These are phyloP conservation scores for Boletus rubroflammeus DNA, from an alignment of 768 basidiomycete genomes.

Conservation along the genomic window DNA sequence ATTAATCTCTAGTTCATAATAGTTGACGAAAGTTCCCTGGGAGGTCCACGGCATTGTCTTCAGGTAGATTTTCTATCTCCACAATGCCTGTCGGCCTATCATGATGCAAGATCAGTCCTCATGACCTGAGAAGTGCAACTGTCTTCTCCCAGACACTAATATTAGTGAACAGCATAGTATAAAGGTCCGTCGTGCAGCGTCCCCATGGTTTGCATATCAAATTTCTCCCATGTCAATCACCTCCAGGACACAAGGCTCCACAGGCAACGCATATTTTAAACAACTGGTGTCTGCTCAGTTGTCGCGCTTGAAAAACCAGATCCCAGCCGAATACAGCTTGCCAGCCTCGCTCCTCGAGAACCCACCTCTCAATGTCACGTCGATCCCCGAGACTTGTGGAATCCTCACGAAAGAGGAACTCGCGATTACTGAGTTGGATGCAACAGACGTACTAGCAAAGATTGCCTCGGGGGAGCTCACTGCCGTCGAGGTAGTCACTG, in stretches of 20 bases:
- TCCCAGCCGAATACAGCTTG: conserved; percentile 20
- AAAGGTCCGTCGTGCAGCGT: background rate
- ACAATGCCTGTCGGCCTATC: background rate
- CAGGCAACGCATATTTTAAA: conserved; percentile 20
- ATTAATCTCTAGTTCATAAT: too few species aligned
- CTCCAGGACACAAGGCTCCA: conserved; percentile 21
- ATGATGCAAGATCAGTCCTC: background rate
- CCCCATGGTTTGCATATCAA: background rate
- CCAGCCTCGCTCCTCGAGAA: conserved; percentile 14
- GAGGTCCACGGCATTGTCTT: background rate
- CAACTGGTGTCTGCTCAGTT: conserved; percentile 17
- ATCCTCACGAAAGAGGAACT: conserved; percentile 33
- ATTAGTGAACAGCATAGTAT: background rate
- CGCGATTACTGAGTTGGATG: conserved; percentile 35
- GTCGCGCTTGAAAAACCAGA: conserved; percentile 22
- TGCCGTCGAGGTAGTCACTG: conserved; percentile 39
- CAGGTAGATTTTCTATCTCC: background rate
- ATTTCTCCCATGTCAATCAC: conserved; percentile 16
- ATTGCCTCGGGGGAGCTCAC: conserved; percentile 32
- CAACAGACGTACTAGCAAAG: conserved; percentile 29
- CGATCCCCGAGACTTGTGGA: conserved; percentile 31
- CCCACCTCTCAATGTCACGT: conserved; percentile 32
- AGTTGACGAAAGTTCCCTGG: too few species aligned
- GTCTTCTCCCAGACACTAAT: background rate
- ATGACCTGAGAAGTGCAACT: background rate